Evolutionary conservation across 2,329 filamentous ascomycete species (phyloP).

Genomic region (Cordyceps tenuipes): DNA sequence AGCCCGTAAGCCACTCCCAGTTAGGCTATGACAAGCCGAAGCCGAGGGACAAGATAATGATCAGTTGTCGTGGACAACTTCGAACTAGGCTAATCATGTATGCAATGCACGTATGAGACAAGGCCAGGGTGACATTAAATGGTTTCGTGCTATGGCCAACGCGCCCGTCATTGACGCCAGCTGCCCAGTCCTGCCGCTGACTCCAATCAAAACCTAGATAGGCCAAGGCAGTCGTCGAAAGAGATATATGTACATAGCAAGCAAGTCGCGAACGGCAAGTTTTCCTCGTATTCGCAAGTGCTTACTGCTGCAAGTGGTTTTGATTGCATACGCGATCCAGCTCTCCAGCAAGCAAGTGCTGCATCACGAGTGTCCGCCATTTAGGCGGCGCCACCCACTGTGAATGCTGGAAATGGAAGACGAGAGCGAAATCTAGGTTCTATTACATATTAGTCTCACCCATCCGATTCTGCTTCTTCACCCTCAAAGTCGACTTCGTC

Average conservation of each 20-base stretch:
- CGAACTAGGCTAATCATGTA: neutral
- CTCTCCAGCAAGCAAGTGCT: neutral
- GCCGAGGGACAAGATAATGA: neutral
- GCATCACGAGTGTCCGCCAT: neutral
- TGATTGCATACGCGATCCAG: neutral
- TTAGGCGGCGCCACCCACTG: neutral
- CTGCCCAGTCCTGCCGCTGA: neutral
- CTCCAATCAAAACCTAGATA: neutral
- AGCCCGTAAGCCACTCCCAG: neutral
- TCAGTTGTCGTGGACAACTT: neutral
- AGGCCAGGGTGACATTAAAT: neutral
- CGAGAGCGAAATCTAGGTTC: neutral
- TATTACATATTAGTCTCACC: neutral
- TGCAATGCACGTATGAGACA: neutral
- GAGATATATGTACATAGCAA: neutral
- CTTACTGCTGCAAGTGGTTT: neutral
- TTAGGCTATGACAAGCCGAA: slow-evolving; percentile 6
- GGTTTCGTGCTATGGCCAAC: neutral
- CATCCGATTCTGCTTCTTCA: slow-evolving; percentile 35
- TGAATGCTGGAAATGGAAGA: neutral
- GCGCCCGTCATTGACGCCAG: neutral
- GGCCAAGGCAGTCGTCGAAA: neutral
- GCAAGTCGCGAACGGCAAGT: neutral
- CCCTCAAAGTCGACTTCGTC: slow-evolving; percentile 51
- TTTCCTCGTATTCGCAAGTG: neutral